phyloP scores from a whole-genome alignment of 192 early-diverging fungal species.

The Lobulomyces angularis region DNA sequence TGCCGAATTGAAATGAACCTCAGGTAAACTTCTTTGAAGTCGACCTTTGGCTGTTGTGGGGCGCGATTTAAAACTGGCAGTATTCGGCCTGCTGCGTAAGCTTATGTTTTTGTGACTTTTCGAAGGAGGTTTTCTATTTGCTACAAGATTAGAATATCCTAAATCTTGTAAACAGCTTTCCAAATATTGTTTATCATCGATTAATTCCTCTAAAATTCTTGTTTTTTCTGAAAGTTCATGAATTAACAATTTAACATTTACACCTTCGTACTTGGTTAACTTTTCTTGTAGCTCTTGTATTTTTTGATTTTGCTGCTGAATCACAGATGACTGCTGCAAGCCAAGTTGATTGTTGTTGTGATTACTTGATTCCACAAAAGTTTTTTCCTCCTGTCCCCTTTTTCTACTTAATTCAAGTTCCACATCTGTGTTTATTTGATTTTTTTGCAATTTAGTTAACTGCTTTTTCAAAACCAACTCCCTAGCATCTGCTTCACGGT shows the following conservation, averaged over 20 bases:
- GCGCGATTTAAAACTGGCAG: no score
- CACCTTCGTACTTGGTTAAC: constrained; percentile 25
- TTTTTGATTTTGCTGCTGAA: constrained; percentile 19
- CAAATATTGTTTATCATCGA: no score
- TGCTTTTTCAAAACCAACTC: constrained; percentile 33
- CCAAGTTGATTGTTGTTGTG: constrained; percentile 14
- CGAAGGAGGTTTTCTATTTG: no score
- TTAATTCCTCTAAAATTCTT: no score
- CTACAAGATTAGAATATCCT: no score
- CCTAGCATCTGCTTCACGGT: constrained; percentile 37
- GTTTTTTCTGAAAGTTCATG: constrained; percentile 25
- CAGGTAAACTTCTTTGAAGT: no score
- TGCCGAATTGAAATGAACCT: no score
- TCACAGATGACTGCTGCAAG: not conserved
- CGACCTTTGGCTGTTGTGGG: no score
- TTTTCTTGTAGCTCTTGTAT: constrained; percentile 20
- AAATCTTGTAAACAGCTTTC: no score
- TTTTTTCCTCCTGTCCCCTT: constrained; percentile 4
- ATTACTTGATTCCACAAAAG: constrained; percentile 15
- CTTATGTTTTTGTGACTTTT: no score
- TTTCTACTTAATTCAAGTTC: constrained; percentile 1
- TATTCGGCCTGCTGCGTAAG: no score
- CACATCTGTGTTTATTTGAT: no score
- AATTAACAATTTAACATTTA: constrained; percentile 33
- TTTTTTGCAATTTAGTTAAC: constrained; percentile 28